Evolutionary conservation across 192 early-diverging fungal genomes (phyloP).

Genomic region (Thoreauomyces humboldtii): DNA sequence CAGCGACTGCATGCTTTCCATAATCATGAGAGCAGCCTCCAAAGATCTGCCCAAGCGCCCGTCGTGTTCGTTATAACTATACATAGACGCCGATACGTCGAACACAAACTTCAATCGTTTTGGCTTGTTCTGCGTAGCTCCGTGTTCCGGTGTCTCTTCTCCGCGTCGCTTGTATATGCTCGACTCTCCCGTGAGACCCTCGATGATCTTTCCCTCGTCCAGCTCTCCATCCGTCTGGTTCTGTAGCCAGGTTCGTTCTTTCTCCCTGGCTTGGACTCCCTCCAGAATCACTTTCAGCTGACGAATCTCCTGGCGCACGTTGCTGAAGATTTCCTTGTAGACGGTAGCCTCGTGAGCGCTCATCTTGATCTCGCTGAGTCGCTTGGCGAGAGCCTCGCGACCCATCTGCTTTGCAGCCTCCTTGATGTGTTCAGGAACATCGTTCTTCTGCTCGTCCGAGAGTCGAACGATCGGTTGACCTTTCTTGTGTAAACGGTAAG

Average conservation of each 20-base stretch:
- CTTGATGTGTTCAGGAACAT: constrained; percentile 43
- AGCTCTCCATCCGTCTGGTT: constrained; percentile 77
- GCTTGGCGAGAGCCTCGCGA: constrained; percentile 66
- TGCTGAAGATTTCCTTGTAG: constrained; percentile 35
- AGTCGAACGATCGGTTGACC: constrained; percentile 46
- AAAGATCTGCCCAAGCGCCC: constrained; percentile 38
- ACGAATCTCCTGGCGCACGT: constrained; percentile 67
- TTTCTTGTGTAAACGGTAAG: constrained; percentile 40
- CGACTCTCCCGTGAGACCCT: constrained; percentile 70
- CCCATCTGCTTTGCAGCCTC: constrained; percentile 62
- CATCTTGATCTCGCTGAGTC: constrained; percentile 71
- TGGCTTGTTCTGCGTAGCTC: constrained; percentile 67
- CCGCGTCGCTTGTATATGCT: constrained; percentile 79
- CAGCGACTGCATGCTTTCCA: constrained; percentile 72
- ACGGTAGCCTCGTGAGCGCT: constrained; percentile 58
- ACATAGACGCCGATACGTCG: constrained; percentile 67
- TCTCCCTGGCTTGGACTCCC: constrained; percentile 72
- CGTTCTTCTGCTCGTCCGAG: constrained; percentile 58
- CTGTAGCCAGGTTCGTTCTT: constrained; percentile 79
- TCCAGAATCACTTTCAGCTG: constrained; percentile 76
- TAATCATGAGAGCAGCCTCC: constrained; percentile 53
- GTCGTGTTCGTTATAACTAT: constrained; percentile 45
- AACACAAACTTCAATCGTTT: constrained; percentile 77
- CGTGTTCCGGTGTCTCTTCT: constrained; percentile 69
- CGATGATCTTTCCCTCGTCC: constrained; percentile 73